Base-by-base conservation (phyloP, 1,284 basidiomycete genomes). In the Lentinula novae-zelandiae region DNA sequence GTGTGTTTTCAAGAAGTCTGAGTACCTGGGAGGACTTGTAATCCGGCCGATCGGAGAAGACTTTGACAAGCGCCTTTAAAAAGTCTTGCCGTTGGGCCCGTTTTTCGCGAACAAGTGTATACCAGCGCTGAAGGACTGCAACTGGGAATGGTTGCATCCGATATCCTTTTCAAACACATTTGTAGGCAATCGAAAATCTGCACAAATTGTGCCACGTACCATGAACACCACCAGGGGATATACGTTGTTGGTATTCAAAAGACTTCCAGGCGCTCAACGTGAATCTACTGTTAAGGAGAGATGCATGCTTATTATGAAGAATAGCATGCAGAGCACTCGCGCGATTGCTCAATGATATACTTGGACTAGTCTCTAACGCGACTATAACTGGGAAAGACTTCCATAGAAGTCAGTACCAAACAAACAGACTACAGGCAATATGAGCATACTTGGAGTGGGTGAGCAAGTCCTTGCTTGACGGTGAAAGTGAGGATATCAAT, bases 311-410 rank as follows among this genome's bases (percentile, higher is more conserved):
- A 62, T 81, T 83, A 67, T 97, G 92, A 13, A 99, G 75, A 33
- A 92, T 82, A 0, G 86, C 78, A 71, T 98, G 96, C 10, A 98
- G 76, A 0, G 87, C 83, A 63, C 84, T 88, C 0, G 96, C 97
- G 57, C 92, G 84, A 39, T 83, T 80, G 57, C 90, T 87, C 31
- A 96, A 76, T 2, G 74, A 71, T 0, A 74, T 64, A 56, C 83
- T 82, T 2, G 87, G 78, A 66, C 90, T 90, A 0, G 96, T 97
- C 73, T 98, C 96, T 12, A 99, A 82, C 1, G 96, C 92, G 10
- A 99, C 87, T 60, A 99, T 90, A 34, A 95, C 84, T 0, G 97
- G 95, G 67, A 98, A 87, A 46, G 93, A 96, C 87, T 97, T 67
- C 27, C 27, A 27, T 27, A 4, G 27, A 38, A 33, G n/a, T 9